Conservation (phyloP, 2,329 filamentous ascomycete genomes). For the Alternaria solani region DNA sequence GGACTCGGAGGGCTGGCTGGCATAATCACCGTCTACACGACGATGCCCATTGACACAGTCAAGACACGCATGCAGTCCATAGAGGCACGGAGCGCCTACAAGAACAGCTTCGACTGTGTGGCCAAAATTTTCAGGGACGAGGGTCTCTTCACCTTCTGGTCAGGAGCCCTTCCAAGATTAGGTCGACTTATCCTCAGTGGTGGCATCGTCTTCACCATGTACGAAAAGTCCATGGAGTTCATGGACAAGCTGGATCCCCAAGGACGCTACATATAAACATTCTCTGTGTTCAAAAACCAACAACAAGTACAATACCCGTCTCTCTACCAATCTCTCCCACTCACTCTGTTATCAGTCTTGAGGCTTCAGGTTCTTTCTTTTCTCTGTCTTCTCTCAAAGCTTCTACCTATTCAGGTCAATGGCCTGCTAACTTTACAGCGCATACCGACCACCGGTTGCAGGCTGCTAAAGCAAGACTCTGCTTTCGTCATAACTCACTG, state of each 20-base stretch:
- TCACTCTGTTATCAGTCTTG: not conserved
- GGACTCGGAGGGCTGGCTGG: slow-evolving; percentile 89
- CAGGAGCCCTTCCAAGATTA: slow-evolving; percentile 85
- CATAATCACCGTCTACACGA: slow-evolving; percentile 81
- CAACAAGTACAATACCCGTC: not conserved
- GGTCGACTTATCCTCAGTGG: slow-evolving; percentile 88
- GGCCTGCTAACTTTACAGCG: not conserved
- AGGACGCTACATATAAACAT: slow-evolving; percentile 74
- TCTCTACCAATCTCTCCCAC: not conserved
- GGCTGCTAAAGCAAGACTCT: no score
- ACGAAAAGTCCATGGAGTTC: slow-evolving; percentile 94
- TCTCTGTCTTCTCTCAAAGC: not conserved
- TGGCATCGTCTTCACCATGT: slow-evolving; percentile 97
- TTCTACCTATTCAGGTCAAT: not conserved
- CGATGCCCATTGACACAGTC: slow-evolving; percentile 84
- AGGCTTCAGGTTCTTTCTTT: not conserved
- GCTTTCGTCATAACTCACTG: no score
- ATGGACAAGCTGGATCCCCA: slow-evolving; percentile 84
- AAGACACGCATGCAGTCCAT: slow-evolving; percentile 98
- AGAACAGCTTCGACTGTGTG: slow-evolving; percentile 86
- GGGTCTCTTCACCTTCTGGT: slow-evolving; percentile 91
- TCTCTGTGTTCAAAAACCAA: not conserved
- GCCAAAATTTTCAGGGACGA: slow-evolving; percentile 86
- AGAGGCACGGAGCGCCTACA: slow-evolving; percentile 80
- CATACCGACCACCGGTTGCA: not conserved